A percentile compares a stretch with the other conserved stretches of the same genome.
Evolutionary conservation across 768 basidiomycete genomes (phyloP).

Genomic region (Kwoniella mangroviensis): DNA sequence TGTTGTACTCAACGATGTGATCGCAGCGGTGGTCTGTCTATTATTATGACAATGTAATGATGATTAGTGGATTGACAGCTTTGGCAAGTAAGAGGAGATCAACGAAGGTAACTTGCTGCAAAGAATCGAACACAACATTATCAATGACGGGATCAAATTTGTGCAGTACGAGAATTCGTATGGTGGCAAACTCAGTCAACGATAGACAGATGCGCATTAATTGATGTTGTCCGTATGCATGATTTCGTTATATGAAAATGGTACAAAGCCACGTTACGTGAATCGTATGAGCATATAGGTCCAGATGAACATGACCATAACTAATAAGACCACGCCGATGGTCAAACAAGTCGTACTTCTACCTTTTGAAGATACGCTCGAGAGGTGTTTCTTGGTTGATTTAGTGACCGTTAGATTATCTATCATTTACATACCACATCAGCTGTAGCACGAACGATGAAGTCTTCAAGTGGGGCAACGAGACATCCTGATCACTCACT

Average conservation of each 20-base stretch:
- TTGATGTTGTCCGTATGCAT: too few relatives aligned
- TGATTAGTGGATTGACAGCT: too few relatives aligned
- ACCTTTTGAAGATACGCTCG: slow-evolving; percentile 69
- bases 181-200: too few relatives aligned
- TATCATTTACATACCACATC: slow-evolving; percentile 12
- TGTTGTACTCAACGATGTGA: not conserved
- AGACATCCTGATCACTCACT: slow-evolving; percentile 61
- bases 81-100: too few relatives aligned
- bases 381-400: slow-evolving; percentile 62
- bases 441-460: not conserved
- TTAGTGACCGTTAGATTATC: slow-evolving; percentile 53
- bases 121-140: too few relatives aligned
- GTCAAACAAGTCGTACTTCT: slow-evolving; percentile 75
- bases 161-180: too few relatives aligned
- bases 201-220: too few relatives aligned
- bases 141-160: too few relatives aligned
- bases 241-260: too few relatives aligned
- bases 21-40: not conserved
- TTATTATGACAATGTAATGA: too few relatives aligned
- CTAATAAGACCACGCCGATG: slow-evolving; percentile 68
- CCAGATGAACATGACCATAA: slow-evolving; percentile 65
- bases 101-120: too few relatives aligned
- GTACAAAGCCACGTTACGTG: slow-evolving; percentile 25
- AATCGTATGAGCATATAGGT: slow-evolving; percentile 57
- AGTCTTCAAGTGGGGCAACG: not conserved